Evolutionary conservation across 106 monocot species (phyloP).

Genomic region (Gastrodia elata): DNA sequence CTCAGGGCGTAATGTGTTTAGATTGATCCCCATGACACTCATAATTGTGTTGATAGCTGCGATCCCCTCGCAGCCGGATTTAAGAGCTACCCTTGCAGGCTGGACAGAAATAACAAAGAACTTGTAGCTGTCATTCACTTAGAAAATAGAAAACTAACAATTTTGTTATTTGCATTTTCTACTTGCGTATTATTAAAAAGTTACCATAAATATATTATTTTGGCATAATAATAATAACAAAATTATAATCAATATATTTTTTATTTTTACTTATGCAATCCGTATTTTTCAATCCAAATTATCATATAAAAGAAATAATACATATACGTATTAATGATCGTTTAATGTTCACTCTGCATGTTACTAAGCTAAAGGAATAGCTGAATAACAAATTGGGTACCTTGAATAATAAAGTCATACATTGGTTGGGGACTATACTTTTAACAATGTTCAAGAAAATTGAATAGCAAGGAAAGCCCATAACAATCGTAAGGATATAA

Average conservation of each 20-base stretch:
- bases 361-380: too few species aligned
- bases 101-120: slow-evolving; percentile 23
- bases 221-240: too few species aligned
- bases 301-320: not conserved
- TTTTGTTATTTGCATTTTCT: too few species aligned
- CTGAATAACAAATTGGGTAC: too few species aligned
- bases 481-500: not conserved
- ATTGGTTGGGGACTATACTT: too few species aligned
- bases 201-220: too few species aligned
- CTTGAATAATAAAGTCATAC: too few species aligned
- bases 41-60: slow-evolving; percentile 97
- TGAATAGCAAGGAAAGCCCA: not conserved
- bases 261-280: too few species aligned
- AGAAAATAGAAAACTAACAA: not conserved
- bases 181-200: too few species aligned
- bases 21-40: slow-evolving; percentile 98
- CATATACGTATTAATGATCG: too few species aligned
- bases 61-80: slow-evolving; percentile 82
- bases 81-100: slow-evolving; percentile 80
- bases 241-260: too few species aligned
- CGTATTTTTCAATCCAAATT: not conserved
- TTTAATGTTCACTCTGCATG: too few species aligned
- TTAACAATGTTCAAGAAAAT: not conserved
- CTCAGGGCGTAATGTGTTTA: slow-evolving; percentile 85
- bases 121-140: not conserved